Conservation (phyloP, 1,284 basidiomycete genomes). For the Moesziomyces globuligerus region DNA sequence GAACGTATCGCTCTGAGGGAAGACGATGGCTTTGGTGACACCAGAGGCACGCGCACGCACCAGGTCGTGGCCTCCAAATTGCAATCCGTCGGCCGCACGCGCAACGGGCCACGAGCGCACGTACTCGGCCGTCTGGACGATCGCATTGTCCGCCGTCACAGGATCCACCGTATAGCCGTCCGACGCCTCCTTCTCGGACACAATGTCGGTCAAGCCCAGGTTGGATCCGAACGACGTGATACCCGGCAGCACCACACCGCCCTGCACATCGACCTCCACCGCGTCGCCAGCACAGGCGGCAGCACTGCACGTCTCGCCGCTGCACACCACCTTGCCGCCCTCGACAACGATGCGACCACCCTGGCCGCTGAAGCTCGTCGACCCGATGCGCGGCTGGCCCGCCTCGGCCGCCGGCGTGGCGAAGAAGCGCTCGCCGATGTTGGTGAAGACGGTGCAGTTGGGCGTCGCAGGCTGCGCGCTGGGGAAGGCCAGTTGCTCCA, state of each 20-base stretch:
- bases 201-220: slow-evolving; percentile 59
- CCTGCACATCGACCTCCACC: slow-evolving; percentile 23
- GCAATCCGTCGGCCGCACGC: slow-evolving; percentile 54
- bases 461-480: slow-evolving; percentile 11
- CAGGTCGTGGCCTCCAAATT: slow-evolving; percentile 58
- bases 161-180: slow-evolving; percentile 45
- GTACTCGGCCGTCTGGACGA: slow-evolving; percentile 14
- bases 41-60: slow-evolving; percentile 69
- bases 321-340: slow-evolving; percentile 42
- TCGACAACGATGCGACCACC: slow-evolving; percentile 34
- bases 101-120: slow-evolving; percentile 25
- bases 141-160: slow-evolving; percentile 4
- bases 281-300: slow-evolving; percentile 1
- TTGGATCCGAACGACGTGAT: slow-evolving; percentile 51
- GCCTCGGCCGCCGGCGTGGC: neutral
- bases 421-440: slow-evolving; percentile 39
- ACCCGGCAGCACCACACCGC: slow-evolving; percentile 50
- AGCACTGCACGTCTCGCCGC: slow-evolving; percentile 14
- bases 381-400: slow-evolving; percentile 1
- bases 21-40: slow-evolving; percentile 74
- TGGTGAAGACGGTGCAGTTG: slow-evolving; percentile 44
- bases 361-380: slow-evolving; percentile 1
- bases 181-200: slow-evolving; percentile 44
- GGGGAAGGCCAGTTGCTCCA: slow-evolving; percentile 51
- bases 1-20: slow-evolving; percentile 68